phyloP scores from a whole-genome alignment of 768 basidiomycete genomes.

The Grammothele lineata region DNA sequence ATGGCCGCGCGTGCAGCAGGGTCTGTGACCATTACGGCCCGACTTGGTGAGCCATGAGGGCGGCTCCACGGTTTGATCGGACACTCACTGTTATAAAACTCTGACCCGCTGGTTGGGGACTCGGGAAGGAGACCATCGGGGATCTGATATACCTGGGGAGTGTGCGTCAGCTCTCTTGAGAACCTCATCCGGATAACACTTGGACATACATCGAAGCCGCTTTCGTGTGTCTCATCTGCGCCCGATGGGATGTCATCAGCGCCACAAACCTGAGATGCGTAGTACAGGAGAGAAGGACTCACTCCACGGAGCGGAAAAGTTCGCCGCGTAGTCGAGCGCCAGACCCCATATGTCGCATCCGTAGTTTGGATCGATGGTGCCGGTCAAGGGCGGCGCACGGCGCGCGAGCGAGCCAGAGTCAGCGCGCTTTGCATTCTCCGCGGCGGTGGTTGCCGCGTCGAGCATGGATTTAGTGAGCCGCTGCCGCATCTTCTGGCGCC shows the following conservation, averaged over 20 bases:
- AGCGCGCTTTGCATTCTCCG: too few relatives aligned
- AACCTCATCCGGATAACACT: too few relatives aligned
- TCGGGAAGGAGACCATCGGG: slow-evolving; percentile 40
- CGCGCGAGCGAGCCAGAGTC: slow-evolving; percentile 36
- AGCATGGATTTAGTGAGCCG: too few relatives aligned
- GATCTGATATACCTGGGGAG: slow-evolving; percentile 26
- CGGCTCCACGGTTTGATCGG: not conserved
- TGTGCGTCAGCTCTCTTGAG: too few relatives aligned
- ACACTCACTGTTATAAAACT: slow-evolving; percentile 59
- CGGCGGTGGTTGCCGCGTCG: too few relatives aligned
- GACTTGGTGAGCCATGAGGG: not conserved
- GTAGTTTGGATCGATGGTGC: slow-evolving; percentile 37
- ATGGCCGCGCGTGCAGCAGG: slow-evolving; percentile 51
- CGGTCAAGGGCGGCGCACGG: slow-evolving; percentile 43
- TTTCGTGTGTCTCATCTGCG: not conserved
- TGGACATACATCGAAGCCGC: too few relatives aligned
- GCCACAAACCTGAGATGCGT: not conserved
- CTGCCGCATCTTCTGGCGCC: too few relatives aligned
- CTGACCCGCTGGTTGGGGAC: slow-evolving; percentile 41
- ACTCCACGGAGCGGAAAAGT: slow-evolving; percentile 63
- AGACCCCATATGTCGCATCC: slow-evolving; percentile 57
- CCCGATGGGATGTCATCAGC: not conserved
- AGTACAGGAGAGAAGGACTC: slow-evolving; percentile 12
- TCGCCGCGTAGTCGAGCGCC: slow-evolving; percentile 66
- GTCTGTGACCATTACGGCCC: slow-evolving; percentile 38